A percentile compares a stretch with the other conserved stretches of the same genome.
Conservation (phyloP, 768 basidiomycete species). For the Calocybe gangraenosa region DNA sequence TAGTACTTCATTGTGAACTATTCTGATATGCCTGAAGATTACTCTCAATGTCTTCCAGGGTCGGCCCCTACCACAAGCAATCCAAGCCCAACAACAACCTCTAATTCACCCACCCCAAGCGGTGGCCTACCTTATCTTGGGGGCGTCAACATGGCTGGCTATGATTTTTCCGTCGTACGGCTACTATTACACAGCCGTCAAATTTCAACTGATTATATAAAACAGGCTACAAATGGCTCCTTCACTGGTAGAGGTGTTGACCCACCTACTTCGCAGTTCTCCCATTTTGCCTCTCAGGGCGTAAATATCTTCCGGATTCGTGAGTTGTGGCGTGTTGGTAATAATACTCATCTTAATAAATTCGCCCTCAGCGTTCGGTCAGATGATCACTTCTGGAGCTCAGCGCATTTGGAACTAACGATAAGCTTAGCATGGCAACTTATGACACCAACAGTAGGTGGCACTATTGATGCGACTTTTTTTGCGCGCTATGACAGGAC, state of each 20-base stretch:
- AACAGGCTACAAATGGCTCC: constrained; percentile 34
- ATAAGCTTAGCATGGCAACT: constrained; percentile 43
- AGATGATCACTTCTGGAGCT: constrained; percentile 5
- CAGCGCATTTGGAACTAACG: constrained; percentile 10
- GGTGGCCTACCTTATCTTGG: constrained; percentile 33
- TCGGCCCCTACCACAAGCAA: constrained; percentile 18
- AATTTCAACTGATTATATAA: neutral
- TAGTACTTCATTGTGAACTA: neutral
- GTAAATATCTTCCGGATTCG: constrained; percentile 43
- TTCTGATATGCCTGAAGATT: constrained; percentile 20
- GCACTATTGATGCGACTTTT: constrained; percentile 39
- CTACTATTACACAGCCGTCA: neutral
- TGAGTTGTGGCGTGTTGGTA: constrained; percentile 10
- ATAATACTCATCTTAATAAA: neutral
- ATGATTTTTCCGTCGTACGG: constrained; percentile 40
- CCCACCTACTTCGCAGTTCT: constrained; percentile 41
- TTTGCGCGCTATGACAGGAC: constrained; percentile 42
- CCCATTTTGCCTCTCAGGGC: constrained; percentile 45
- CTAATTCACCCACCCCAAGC: constrained; percentile 8
- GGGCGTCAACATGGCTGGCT: constrained; percentile 48
- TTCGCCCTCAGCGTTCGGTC: constrained; percentile 19
- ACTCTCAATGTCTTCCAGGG: constrained; percentile 32
- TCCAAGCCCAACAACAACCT: constrained; percentile 14
- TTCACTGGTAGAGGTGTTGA: constrained; percentile 32
- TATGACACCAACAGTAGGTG: constrained; percentile 47